Evolutionary conservation across 257 asterid species (phyloP).

Genomic region (Nemophila menziesii): DNA sequence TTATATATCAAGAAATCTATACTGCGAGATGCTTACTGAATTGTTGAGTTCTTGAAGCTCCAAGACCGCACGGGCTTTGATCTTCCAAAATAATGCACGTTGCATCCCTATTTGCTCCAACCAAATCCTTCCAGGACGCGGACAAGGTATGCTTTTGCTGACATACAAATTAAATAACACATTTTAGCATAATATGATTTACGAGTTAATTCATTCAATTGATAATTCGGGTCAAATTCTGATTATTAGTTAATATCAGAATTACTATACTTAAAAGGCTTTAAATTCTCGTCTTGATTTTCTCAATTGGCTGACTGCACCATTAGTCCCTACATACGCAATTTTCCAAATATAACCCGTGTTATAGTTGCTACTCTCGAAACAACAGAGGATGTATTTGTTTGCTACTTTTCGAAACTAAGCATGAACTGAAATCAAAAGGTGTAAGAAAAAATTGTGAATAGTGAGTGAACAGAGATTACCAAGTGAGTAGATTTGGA

Average conservation of each 20-base stretch:
- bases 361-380: no score
- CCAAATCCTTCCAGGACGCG: constrained; percentile 90
- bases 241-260: no score
- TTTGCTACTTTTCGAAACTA: constrained; percentile 3
- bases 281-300: no score
- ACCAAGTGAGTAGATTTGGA: constrained; percentile 91
- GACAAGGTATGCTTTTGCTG: constrained; percentile 87
- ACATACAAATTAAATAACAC: constrained; percentile 12
- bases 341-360: no score
- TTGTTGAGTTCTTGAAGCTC: constrained; percentile 70
- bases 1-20: background rate
- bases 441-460: background rate
- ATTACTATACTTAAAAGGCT: no score
- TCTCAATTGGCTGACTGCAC: no score
- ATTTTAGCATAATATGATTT: no score
- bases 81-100: constrained; percentile 90
- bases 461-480: no score
- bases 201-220: no score
- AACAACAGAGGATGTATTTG: no score
- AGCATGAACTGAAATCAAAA: background rate
- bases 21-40: constrained; percentile 40
- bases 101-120: constrained; percentile 96
- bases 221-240: no score
- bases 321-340: no score
- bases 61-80: constrained; percentile 89